These are phyloP conservation scores for Cladosporium sp. DNA, from an alignment of 2,329 filamentous ascomycete genomes.

Conservation along the genomic window DNA sequence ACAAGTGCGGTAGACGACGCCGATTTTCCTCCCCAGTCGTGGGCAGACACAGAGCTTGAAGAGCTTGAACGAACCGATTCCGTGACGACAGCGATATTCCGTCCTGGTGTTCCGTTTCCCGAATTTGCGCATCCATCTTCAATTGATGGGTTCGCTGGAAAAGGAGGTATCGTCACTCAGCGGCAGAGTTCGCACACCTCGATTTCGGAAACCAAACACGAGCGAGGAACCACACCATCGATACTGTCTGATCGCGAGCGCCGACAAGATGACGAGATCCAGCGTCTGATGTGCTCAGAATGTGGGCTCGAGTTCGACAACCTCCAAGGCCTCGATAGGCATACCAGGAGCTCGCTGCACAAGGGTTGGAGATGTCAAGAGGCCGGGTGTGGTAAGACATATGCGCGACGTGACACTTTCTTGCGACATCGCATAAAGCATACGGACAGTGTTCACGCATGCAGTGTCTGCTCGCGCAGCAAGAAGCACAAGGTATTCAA, in stretches of 20 bases:
- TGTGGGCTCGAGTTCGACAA: not conserved
- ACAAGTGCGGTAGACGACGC: not conserved
- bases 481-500: slow-evolving; percentile 1
- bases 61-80: not conserved
- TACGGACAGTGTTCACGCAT: not conserved
- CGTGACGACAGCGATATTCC: not conserved
- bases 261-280: not conserved
- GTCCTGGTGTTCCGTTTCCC: not conserved
- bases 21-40: not conserved
- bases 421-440: not conserved
- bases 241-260: not conserved
- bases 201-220: not conserved
- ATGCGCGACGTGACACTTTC: slow-evolving; percentile 5
- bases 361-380: slow-evolving; percentile 12
- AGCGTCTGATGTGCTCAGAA: not conserved
- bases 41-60: not conserved
- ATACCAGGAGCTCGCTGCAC: not conserved
- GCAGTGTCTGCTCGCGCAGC: not conserved
- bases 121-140: not conserved
- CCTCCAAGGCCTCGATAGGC: not conserved
- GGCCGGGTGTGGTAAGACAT: not conserved
- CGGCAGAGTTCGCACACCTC: not conserved
- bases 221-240: not conserved
- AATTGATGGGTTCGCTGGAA: not conserved
- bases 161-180: not conserved